A percentile compares a stretch with the other conserved stretches of the same genome.
phyloP scores from a whole-genome alignment of 108 stramenopile species.

The Skeletonema costatum region DNA sequence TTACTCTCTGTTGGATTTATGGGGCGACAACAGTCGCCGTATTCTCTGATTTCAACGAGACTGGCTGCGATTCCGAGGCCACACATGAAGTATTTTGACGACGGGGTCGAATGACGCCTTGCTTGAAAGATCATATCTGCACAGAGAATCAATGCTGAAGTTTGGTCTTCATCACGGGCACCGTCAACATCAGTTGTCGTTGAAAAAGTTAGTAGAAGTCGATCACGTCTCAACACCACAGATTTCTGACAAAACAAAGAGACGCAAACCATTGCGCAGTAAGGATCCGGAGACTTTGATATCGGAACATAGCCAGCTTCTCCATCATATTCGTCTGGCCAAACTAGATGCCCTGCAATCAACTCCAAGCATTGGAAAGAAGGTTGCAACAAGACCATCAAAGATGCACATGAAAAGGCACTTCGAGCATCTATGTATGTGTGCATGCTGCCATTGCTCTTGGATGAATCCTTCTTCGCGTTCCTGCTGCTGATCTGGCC shows the following conservation, averaged over 20 bases:
- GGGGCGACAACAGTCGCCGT: conserved; percentile 19
- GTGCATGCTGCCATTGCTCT: background rate
- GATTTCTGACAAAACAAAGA: conserved; percentile 41
- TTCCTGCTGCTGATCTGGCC: conserved; percentile 3
- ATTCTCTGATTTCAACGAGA: conserved; percentile 32
- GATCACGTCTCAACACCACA: conserved; percentile 30
- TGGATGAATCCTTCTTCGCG: conserved; percentile 7
- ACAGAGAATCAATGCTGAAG: conserved; percentile 39
- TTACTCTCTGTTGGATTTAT: conserved; percentile 29
- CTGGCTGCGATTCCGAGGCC: conserved; percentile 26
- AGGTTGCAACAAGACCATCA: conserved; percentile 43
- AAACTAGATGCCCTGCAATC: conserved; percentile 48
- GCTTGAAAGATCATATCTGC: conserved; percentile 46
- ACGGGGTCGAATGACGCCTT: conserved; percentile 24
- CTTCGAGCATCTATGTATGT: conserved; percentile 21
- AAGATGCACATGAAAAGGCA: conserved; percentile 40
- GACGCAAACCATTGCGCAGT: conserved; percentile 40
- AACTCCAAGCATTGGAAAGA: conserved; percentile 43
- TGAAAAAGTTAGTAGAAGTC: conserved; percentile 1
- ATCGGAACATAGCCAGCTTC: conserved; percentile 30
- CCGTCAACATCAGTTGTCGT: background rate
- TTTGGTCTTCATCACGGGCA: conserved; percentile 22
- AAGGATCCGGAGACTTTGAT: conserved; percentile 38
- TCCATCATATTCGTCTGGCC: conserved; percentile 44
- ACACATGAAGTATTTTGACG: conserved; percentile 43